These are phyloP conservation scores for Glycine tomentella DNA, from an alignment of 306 rosid genomes.

Conservation along the genomic window DNA sequence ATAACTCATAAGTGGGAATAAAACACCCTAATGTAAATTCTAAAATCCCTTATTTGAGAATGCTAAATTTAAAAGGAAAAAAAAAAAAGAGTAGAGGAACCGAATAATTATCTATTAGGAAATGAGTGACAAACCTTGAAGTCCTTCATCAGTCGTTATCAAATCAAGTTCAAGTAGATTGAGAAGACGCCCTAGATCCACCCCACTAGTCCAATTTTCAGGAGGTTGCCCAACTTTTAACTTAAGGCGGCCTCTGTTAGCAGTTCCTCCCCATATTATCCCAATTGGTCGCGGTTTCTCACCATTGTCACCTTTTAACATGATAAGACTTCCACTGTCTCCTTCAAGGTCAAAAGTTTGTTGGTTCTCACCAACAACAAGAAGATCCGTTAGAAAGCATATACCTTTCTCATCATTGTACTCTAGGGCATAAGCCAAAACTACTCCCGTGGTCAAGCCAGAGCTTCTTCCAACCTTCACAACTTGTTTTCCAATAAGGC, in stretches of 20 bases:
- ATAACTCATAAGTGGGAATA: constrained; percentile 23
- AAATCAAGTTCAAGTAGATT: constrained; percentile 95
- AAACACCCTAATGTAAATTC: constrained; percentile 24
- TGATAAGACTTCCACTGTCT: constrained; percentile 97
- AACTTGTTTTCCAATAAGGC: constrained; percentile 93
- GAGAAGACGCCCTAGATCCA: constrained; percentile 96
- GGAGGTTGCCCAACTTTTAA: constrained; percentile 97
- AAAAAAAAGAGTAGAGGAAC: background rate
- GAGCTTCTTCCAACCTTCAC: constrained; percentile 99
- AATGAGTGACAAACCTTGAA: constrained; percentile 69
- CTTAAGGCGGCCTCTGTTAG: constrained; percentile 96
- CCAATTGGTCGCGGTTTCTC: constrained; percentile 92
- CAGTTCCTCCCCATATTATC: constrained; percentile 99
- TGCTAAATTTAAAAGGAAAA: background rate
- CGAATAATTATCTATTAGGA: constrained; percentile 9
- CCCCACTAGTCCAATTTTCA: constrained; percentile 99
- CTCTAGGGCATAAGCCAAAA: constrained; percentile 96
- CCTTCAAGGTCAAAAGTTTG: constrained; percentile 99
- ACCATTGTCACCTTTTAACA: constrained; percentile 80
- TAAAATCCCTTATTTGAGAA: constrained; percentile 21
- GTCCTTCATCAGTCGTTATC: constrained; percentile 89
- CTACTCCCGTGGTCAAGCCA: constrained; percentile 92
- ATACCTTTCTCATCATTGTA: constrained; percentile 99
- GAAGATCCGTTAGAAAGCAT: constrained; percentile 98
- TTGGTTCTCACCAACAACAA: constrained; percentile 98